Conservation (phyloP, 2,329 filamentous ascomycete genomes). For the Elsinoe batatas region DNA sequence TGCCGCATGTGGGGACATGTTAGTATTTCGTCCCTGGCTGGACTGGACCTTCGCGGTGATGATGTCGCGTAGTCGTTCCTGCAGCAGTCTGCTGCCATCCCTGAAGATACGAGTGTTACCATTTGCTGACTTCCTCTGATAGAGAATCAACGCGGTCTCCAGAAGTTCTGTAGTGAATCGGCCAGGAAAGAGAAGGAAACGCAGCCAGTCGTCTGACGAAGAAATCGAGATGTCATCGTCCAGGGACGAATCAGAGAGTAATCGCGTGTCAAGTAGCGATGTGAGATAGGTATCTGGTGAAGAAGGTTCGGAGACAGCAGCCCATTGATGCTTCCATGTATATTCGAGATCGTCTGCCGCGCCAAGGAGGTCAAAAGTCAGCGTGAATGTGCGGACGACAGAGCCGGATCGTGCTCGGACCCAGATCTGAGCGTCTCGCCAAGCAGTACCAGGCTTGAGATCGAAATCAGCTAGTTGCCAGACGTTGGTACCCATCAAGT, state of each 20-base stretch:
- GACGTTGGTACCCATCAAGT: conserved; percentile 41
- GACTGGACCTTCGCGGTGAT: conserved; percentile 56
- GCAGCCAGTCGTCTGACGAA: conserved; percentile 66
- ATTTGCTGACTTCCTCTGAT: conserved; percentile 46
- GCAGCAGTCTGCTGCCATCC: neutral
- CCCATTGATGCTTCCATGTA: conserved; percentile 53
- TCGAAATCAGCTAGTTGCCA: conserved; percentile 43
- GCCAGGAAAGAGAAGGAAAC: conserved; percentile 72
- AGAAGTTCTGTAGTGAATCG: conserved; percentile 70
- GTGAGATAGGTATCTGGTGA: conserved; percentile 33
- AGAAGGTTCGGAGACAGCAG: conserved; percentile 33
- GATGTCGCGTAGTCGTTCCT: conserved; percentile 62
- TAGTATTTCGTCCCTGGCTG: conserved; percentile 36
- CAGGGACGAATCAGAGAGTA: conserved; percentile 17
- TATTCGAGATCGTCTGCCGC: conserved; percentile 49
- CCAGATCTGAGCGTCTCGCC: conserved; percentile 36
- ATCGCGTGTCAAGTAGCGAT: conserved; percentile 26
- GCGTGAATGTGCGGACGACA: conserved; percentile 54
- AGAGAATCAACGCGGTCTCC: conserved; percentile 74
- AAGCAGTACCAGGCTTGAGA: conserved; percentile 30
- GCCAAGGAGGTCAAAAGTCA: conserved; percentile 58
- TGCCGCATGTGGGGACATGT: conserved; percentile 64
- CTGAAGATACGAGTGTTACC: conserved; percentile 47
- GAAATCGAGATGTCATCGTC: conserved; percentile 23
- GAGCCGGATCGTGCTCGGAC: conserved; percentile 46